Conservation (phyloP, 2,329 filamentous ascomycete genomes). For the Pseudogymnoascus pannorum region DNA sequence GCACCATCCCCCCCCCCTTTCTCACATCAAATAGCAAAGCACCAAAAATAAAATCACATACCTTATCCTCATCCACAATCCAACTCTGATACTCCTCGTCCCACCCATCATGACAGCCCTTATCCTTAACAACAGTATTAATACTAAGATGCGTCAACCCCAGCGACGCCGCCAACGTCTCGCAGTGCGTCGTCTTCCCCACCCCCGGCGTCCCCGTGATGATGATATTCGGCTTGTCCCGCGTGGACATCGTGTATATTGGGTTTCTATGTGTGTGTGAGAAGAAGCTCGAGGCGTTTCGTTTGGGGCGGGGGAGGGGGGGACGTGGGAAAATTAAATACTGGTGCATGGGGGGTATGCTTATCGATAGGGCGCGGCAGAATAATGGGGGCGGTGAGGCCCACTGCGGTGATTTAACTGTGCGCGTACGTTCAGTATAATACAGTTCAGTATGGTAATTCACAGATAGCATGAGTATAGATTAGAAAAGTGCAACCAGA, state of each 20-base stretch:
- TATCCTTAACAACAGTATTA: conserved; percentile 87
- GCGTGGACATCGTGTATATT: conserved; percentile 29
- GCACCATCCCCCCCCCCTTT: neutral
- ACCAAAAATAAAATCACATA: conserved; percentile 33
- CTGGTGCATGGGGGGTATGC: neutral
- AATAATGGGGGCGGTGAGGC: conserved; percentile 4
- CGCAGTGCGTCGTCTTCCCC: conserved; percentile 90
- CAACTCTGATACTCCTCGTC: conserved; percentile 80
- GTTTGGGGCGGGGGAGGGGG: neutral
- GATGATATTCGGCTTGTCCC: conserved; percentile 74
- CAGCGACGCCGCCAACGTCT: conserved; percentile 67
- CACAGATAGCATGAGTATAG: too few species aligned
- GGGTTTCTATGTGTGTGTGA: neutral
- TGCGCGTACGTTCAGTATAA: too few species aligned
- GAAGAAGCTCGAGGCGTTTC: neutral
- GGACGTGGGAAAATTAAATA: conserved; percentile 3
- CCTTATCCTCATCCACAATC: conserved; percentile 96
- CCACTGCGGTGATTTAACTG: neutral
- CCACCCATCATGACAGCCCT: conserved; percentile 78
- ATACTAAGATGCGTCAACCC: conserved; percentile 78
- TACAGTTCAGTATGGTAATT: too few species aligned
- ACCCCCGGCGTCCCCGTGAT: conserved; percentile 93
- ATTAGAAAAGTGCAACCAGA: neutral
- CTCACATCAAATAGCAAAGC: neutral
- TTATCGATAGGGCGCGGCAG: conserved; percentile 12